Evolutionary conservation across 2,329 filamentous ascomycete species (phyloP), one percentile per base, ranked within the genome.

Genomic region (Paecilomyces formosus): DNA sequence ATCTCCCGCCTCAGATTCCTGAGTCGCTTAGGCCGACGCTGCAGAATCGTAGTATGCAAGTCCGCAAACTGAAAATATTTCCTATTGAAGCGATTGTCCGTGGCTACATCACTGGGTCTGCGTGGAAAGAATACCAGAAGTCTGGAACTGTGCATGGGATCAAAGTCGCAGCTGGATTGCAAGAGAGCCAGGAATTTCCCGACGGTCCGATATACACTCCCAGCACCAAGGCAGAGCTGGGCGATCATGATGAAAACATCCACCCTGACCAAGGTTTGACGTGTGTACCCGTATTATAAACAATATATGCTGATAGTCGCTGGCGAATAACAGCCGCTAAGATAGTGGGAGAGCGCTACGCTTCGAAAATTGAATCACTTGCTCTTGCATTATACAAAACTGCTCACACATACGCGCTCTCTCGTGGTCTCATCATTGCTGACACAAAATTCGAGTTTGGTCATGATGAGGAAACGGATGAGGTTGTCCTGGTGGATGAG

Each of bases 181-280:
- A 81, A 68, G 88, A 89, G 72, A 90, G 86, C 66, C 80, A 88
- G 72, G 83, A 83, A 61, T 83, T 96, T 63, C 80, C 79, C 0
- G 84, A 85, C 52, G 75, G 77, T 33, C 84, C 90, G 21, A 82
- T 95, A 62, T 89, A 87, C 74, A 92, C 90, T 26, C 92, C 92
- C 0, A 89, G 85, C 66, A 96, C 92, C 12, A 96, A 96, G 79
- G 92, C 92, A 1, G 87, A 89, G 67, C 78, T 83, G 31, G 92
- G 92, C 26, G 78, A 85, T 64, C 87, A 94, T 71, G 87, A 96
- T 72, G 88, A 93, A 76, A 96, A 96, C 76, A 96, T 96, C 65
- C 83, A 85, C 58, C 88, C 87, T 0, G 85, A 86, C 57, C 76
- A 85, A 67, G 86, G 86, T 65, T 79, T 71, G 61, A 64, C 65